Evolutionary conservation across 805 yeast species (phyloP), one percentile per base, ranked within the genome.

Genomic region (Candida glaebosa): DNA sequence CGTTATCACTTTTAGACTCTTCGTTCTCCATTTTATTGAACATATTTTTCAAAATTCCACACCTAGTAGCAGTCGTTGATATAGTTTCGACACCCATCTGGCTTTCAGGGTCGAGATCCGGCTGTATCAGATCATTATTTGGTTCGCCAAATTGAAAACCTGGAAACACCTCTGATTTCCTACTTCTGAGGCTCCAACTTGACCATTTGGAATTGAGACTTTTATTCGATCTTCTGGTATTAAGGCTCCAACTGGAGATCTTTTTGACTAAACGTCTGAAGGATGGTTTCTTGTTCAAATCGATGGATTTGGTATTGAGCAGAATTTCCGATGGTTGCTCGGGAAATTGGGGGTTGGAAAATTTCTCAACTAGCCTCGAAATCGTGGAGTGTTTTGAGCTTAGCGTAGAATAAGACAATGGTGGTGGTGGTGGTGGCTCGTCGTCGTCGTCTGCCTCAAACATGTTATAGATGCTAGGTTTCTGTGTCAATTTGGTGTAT

Each of bases 231-330:
- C 9, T 7, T 22, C 10, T 22, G 10, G 9, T 22, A 7, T 10
- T 22, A 22, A 22, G 26, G 10, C 26, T 35, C 38, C 38, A 35
- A 22, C 8, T 22, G 16, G 38, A 35, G 8, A 35, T n/a, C 16
- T 24, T 35, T 12, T 25, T 24, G n/a, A 35, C 38, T n/a, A 35
- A 35, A 10, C 16, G 6, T 35, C n/a, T 35, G 16, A 35, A 35
- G 5, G 38, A 35, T 19, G 38, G 31, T 24, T 35, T 35, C 24
- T 17, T 35, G 14, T 28, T 28, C 14, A 28, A 9, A 12, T 28
- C 31, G 14, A 28, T 5, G 6, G 31, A 28, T 14, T 9, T 9
- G 5, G 31, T 28, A 10, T 28, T 28, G 31, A 28, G 31, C 31
- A 28, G 31, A 28, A 28, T 28, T 10, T 28, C 16, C 6, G 31